Evolutionary conservation across 208 protist species (phyloP), one percentile per base, ranked within the genome.

Genomic region (Phytomonas francai): DNA sequence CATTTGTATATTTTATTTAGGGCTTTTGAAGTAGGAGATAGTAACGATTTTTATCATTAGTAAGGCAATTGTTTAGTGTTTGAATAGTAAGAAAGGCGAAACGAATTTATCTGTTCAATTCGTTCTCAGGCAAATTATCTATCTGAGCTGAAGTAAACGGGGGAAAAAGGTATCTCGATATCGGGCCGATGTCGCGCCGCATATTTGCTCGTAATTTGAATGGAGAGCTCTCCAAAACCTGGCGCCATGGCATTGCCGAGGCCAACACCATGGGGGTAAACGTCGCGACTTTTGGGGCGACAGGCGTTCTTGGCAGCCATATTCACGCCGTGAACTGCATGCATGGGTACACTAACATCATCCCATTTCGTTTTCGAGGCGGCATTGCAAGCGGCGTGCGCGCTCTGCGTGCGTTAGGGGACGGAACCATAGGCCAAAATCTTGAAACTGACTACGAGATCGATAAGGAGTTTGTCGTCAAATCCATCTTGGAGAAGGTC

Each of bases 391-490:
- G 87, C 67, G 83, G 90, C 56, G 84, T 88, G 65, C 90, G 90
- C 11, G 64, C 78, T 58, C 76, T 91, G 67, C 87, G 87, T 22
- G 74, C 81, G 67, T 77, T 86, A 22, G 87, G 87, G 59, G 90
- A 95, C 42, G 87, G 90, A 29, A 95, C 90, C 42, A 78, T 93
- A 5, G 90, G 90, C 3, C 86, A 93, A 73, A 95, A 93, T 77
- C 93, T 88, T 70, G 85, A 93, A 30, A 92, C 87, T 0, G 90
- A 95, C 70, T 95, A 89, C 58, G 90, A 95, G 64, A 88, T 93
- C 59, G 90, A 95, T 74, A 95, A 93, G 78, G 87, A 93, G 77
- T 93, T 95, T 68, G 87, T 93, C 45, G 90, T 95, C 25, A 93
- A 95, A 73, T 72, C 90, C 25, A 93, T 95, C 58, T 68, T 95